Conservation (phyloP, 345 rosid species). For the Erysimum cheiranthoides region DNA sequence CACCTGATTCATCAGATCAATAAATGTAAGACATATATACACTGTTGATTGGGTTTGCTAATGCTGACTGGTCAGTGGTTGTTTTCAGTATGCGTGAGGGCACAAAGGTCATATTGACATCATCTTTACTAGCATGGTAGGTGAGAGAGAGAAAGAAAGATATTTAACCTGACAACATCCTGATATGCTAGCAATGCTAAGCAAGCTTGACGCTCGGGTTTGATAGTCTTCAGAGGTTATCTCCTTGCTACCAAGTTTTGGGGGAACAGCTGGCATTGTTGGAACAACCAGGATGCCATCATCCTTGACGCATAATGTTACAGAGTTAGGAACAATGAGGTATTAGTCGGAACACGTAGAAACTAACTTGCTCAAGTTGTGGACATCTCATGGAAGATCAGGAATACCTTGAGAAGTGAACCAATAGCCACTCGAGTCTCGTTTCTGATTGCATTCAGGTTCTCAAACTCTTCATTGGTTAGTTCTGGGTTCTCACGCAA, state of each 20-base stretch:
- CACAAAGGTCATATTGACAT: constrained; percentile 7
- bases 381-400: background rate
- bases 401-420: constrained; percentile 82
- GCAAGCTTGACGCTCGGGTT: constrained; percentile 58
- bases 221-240: constrained; percentile 73
- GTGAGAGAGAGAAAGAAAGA: constrained; percentile 29
- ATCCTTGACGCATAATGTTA: constrained; percentile 56
- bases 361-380: constrained; percentile 19
- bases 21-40: constrained; percentile 16
- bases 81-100: background rate
- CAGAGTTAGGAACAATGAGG: constrained; percentile 17
- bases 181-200: constrained; percentile 89
- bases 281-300: constrained; percentile 92
- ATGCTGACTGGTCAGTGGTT: constrained; percentile 11
- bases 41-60: constrained; percentile 13
- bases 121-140: constrained; percentile 16
- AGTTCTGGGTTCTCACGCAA: constrained; percentile 53
- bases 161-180: constrained; percentile 94
- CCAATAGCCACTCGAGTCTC: constrained; percentile 78
- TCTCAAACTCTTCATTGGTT: constrained; percentile 61
- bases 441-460: constrained; percentile 66
- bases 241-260: constrained; percentile 87
- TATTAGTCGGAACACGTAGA: constrained; percentile 21
- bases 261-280: constrained; percentile 75
- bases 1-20: constrained; percentile 55